Evolutionary conservation across 2,329 filamentous ascomycete species (phyloP).

Genomic region (Aspergillus proliferans): DNA sequence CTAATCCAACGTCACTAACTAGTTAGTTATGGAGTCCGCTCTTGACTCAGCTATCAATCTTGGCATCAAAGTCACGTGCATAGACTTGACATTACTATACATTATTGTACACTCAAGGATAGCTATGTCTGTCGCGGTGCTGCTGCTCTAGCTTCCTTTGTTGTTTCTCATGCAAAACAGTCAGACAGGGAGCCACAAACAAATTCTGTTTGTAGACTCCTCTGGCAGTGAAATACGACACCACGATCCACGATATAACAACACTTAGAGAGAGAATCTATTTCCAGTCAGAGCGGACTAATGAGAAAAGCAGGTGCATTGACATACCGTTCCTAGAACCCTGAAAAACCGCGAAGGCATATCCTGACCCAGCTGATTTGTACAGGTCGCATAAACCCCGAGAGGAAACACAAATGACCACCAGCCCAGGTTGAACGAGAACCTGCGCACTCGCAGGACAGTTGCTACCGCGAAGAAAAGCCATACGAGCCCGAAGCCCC

Average conservation of each 20-base stretch:
- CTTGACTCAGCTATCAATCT: no score
- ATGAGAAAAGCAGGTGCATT: neutral
- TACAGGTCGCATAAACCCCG: constrained; percentile 47
- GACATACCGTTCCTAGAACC: constrained; percentile 45
- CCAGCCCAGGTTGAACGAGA: constrained; percentile 57
- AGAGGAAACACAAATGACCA: constrained; percentile 54
- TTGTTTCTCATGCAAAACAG: neutral
- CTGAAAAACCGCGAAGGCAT: constrained; percentile 50
- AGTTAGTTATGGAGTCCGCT: no score
- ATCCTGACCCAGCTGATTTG: constrained; percentile 38
- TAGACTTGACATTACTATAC: no score
- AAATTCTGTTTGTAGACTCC: constrained; percentile 3
- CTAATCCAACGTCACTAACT: no score
- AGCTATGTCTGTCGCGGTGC: neutral
- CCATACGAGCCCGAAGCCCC: constrained; percentile 29
- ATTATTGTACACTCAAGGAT: neutral
- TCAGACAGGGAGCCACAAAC: constrained; percentile 3
- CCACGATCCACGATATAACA: constrained; percentile 3
- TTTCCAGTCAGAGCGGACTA: neutral
- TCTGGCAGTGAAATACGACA: constrained; percentile 1
- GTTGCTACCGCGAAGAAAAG: constrained; percentile 26
- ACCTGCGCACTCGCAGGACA: constrained; percentile 21
- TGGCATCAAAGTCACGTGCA: no score
- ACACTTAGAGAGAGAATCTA: constrained; percentile 4
- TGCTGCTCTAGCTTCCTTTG: neutral